Base-by-base conservation (phyloP, 2,329 filamentous ascomycete species). In the Scleromitrula shiraiana region DNA sequence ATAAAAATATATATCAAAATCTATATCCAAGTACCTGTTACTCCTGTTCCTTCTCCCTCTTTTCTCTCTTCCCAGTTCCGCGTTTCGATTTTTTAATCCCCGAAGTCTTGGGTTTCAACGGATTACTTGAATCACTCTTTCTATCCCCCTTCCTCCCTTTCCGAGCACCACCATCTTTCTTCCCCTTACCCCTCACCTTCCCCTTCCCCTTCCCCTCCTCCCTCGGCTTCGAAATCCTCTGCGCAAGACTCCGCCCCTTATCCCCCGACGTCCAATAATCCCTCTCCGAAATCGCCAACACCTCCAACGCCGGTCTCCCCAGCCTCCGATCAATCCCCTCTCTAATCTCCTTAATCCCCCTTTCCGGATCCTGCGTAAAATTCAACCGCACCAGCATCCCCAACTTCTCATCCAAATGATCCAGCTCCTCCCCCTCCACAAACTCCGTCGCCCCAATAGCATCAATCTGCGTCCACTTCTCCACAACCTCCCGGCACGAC, bases 401-500 rank as follows among this genome's bases (percentile, higher is more conserved):
- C 12, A 14, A 7, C 2, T 27, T n/a, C 9, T 12, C 14, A 33
- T 27, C 29, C 22, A 47, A 7, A 5, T 36, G 29, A 35, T 47
- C 9, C 12, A 47, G 15, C 12, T 38, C 5, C 22, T 49, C 40
- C 5, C 32, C 46, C n/a, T 37, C 41, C 3, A 49, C 26, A 5
- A 43, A 49, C 2, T 38, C n/a, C 4, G 39, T 30, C 7, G 45
- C 38, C n/a, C 38, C 40, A 24, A 36, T 7, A 1, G 33, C 41
- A n/a, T 49, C 41, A 6, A 49, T 26, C 2, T 38, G 40, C 10
- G 14, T 39, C 46, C 46, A 49, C 20, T 12, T 24, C 10, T 49
- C 8, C 10, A 49, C 27, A 2, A 27, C 4, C 5, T 12, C 2
- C 5, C 26, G 24, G 19, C 33, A 32, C 9, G 14, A 12, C 4